A percentile compares a stretch with the other conserved stretches of the same genome.
Conservation (phyloP, 148 eudicot genomes). For the Vaccinium corymbosum region DNA sequence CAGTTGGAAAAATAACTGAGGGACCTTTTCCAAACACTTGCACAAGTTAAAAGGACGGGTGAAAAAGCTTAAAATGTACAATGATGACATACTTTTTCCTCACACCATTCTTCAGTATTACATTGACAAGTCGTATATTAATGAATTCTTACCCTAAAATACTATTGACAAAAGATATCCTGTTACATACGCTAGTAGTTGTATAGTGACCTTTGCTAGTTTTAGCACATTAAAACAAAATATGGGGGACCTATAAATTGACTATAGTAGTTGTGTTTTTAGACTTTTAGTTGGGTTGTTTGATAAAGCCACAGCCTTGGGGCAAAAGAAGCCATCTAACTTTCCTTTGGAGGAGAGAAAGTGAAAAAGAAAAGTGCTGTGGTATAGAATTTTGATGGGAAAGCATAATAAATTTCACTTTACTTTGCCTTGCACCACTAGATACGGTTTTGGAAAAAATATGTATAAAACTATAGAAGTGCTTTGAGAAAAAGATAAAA, state of each 20-base stretch:
- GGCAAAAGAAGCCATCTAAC: neutral
- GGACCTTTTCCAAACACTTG: neutral
- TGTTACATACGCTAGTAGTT: neutral
- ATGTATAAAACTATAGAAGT: neutral
- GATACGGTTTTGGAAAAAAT: neutral
- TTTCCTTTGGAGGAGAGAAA: constrained; percentile 8
- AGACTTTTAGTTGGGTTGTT: constrained; percentile 8
- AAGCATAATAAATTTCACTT: neutral
- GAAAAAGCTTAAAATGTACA: constrained; percentile 7
- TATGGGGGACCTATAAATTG: constrained; percentile 14
- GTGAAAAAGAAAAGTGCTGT: neutral
- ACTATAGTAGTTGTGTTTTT: neutral
- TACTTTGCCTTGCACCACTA: neutral
- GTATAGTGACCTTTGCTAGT: constrained; percentile 8
- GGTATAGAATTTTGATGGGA: neutral
- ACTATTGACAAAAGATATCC: constrained; percentile 9
- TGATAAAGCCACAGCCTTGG: constrained; percentile 13
- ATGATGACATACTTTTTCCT: constrained; percentile 15
- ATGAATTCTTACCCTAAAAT: neutral
- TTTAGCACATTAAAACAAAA: neutral
- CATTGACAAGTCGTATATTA: constrained; percentile 3
- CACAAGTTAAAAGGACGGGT: neutral
- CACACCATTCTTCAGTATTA: neutral
- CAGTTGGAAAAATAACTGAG: neutral
- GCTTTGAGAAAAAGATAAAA: neutral